Evolutionary conservation across 305 asterid genomes (phyloP), one percentile per base, ranked within the genome.

Genomic region (Fraxinus latifolia): DNA sequence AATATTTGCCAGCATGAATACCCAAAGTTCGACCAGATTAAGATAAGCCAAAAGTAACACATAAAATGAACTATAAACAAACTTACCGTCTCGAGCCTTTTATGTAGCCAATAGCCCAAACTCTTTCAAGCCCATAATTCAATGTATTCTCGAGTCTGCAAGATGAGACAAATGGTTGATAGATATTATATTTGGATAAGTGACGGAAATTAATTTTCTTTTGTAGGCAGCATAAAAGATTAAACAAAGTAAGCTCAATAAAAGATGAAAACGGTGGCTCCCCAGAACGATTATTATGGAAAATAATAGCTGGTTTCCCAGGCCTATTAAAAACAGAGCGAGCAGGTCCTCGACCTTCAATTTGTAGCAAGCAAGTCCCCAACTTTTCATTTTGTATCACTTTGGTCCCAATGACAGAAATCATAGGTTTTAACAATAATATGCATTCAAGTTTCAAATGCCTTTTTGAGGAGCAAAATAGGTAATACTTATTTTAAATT

Each of bases 81-180:
- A 76, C 89, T 82, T 83, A 91, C 94, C 91, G 85, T 80, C 91
- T 86, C 23, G 94, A 90, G 78, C 91, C 92, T 86, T 88, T 90
- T 53, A 87, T 84, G 87, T 88, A 88, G 62, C 91, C 93, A 82
- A 91, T 83, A 58, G 91, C 91, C 94, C 94, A 91, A 84, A 91
- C 91, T 88, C 94, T 88, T 84, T 90, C 94, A 50, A 91, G 93
- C 50, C 91, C 92, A 86, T 90, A 91, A 82, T 84, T 89, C 80
- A 89, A 83, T 39, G 94, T 89, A 85, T 91, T 89, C 80, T 89
- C 91, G 68, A 89, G 91, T 77, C 94, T 91, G 89, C 87, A 87
- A 76, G 76, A 79, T 62, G 80, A 84, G 42, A 65, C 34, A 80
- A 81, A 82, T 29, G 47, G 81, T 70, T 84, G 76, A 83, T 70